A percentile compares a stretch with the other conserved stretches of the same genome.
Conservation (phyloP, 2,329 filamentous ascomycete genomes). For the Trematosphaeria pertusa region DNA sequence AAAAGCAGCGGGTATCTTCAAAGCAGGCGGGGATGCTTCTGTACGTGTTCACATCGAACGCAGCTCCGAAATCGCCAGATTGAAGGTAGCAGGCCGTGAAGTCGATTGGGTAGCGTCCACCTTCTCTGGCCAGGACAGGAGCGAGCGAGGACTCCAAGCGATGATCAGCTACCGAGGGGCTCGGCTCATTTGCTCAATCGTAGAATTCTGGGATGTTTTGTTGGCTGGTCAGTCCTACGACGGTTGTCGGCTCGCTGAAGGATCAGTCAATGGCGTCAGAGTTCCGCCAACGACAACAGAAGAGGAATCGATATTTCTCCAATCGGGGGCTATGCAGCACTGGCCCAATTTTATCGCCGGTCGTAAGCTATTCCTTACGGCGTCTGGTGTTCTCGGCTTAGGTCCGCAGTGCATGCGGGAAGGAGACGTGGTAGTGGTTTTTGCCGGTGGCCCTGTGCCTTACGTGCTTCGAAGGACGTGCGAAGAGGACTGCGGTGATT, state of each 20-base stretch:
- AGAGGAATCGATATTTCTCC: not conserved
- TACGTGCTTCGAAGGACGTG: conserved; percentile 3
- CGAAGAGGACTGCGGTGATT: not conserved
- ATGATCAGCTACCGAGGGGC: no score
- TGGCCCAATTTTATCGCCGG: not conserved
- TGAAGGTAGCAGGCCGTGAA: not conserved
- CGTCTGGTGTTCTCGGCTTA: conserved; percentile 2
- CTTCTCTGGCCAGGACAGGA: not conserved
- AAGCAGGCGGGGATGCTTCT: not conserved
- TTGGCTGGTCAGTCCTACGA: not conserved
- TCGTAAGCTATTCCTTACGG: not conserved
- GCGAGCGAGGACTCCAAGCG: no score
- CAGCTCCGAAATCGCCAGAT: not conserved
- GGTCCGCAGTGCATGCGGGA: conserved; percentile 5
- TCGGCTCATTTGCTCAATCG: no score
- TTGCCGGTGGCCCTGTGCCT: conserved; percentile 2
- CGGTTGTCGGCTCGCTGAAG: not conserved
- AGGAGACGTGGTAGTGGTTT: conserved; percentile 7
- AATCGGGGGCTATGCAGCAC: not conserved
- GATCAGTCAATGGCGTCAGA: not conserved
- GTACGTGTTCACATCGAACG: not conserved
- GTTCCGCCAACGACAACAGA: not conserved
- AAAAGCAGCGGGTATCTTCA: not conserved
- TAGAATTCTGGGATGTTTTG: not conserved
- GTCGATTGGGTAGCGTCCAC: not conserved